Evolutionary conservation across 768 basidiomycete genomes (phyloP).

Genomic region (Strobilomyces echinocephalus): DNA sequence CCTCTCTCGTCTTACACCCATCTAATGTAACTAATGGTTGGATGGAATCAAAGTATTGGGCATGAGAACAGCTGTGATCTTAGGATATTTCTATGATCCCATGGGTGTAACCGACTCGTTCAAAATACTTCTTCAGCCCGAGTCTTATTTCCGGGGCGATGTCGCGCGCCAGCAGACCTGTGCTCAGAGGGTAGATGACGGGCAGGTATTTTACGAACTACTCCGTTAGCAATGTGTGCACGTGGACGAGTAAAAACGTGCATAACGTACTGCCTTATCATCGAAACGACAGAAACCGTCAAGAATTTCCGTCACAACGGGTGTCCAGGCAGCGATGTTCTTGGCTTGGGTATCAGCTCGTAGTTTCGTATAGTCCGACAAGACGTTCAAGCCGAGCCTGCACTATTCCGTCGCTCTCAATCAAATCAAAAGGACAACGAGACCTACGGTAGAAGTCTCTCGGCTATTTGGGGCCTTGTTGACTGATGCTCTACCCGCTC

Average conservation of each 20-base stretch:
- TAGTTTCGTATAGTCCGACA: conserved; percentile 88
- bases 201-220: conserved; percentile 88
- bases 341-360: conserved; percentile 88
- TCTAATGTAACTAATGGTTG: conserved; percentile 33
- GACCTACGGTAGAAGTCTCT: conserved; percentile 63
- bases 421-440: background rate
- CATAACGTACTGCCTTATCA: conserved; percentile 73
- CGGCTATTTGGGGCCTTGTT: conserved; percentile 73
- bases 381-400: conserved; percentile 82
- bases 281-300: conserved; percentile 89
- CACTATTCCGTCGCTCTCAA: conserved; percentile 3
- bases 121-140: conserved; percentile 72
- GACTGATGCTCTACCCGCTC: conserved; percentile 82
- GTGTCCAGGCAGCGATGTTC: conserved; percentile 96
- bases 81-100: conserved; percentile 62
- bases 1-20: conserved; percentile 13
- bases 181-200: conserved; percentile 85
- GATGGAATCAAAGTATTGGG: conserved; percentile 17
- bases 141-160: conserved; percentile 78
- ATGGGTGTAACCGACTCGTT: conserved; percentile 70
- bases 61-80: conserved; percentile 22
- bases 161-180: conserved; percentile 80
- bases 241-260: background rate
- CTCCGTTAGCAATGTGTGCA: conserved; percentile 2
- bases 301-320: conserved; percentile 94